Base-by-base conservation (phyloP, 73 alveolate genomes). In the Uronychia binucleata region DNA sequence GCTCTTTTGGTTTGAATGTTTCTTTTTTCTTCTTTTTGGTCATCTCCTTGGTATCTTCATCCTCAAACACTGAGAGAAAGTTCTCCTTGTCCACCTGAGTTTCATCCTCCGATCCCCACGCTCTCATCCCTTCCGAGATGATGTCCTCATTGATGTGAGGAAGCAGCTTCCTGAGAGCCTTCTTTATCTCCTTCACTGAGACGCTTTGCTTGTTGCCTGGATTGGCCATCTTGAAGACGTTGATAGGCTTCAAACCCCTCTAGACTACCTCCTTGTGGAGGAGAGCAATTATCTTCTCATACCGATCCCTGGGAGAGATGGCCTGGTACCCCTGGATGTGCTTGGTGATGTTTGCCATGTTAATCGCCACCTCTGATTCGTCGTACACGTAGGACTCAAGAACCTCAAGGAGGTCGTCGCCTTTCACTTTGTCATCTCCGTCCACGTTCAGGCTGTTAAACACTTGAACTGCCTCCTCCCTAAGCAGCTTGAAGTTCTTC, bases 171-270 rank as follows among this genome's bases (percentile, higher is more conserved):
- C 29, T 74, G 57, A 87, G 74, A 28, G 93, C 34, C 46, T 28
- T 28, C 31, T 74, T 46, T 25, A 87, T 60, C 28, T 27, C 84
- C 1, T 59, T 33, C 28, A 19, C 46, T 25, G 35, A 26, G 29
- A 75, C 81, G 1, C 30, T 28, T 1, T 86, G 87, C 26, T 57
- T 46, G 58, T 87, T 87, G 1, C 57, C 74, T 13, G 58, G 1
- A 74, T 87, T 86, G 33, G 93, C 89, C 93, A 87, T 87, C 33
- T 80, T 87, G 76, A 28, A 87, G 0, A 87, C 93, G 58, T 81
- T 87, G 30, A 87, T 33, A 1, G 89, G 88, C 78, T 80, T 80
- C 30, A 80, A 57, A 33, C 75, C 77, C 28, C 58, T 74, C 75
- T 74, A 28, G 0, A 0, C 30, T 11, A 87, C 60, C 35, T 87